Evolutionary conservation across 2,329 filamentous ascomycete species (phyloP).

Genomic region (Pseudocercospora pini-densiflorae): DNA sequence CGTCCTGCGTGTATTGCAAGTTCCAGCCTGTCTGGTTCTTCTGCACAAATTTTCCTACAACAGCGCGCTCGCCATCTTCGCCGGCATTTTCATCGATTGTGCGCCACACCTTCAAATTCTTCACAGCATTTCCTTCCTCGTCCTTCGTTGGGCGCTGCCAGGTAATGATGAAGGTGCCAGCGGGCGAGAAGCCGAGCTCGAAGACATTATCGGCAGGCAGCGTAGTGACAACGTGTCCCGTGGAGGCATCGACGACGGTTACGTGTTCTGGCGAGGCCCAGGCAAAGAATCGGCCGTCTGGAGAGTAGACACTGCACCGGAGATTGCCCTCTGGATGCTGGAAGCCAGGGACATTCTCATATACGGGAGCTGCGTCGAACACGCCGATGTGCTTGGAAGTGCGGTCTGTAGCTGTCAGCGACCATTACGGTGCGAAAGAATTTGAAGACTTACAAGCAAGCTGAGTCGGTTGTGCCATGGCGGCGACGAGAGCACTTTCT

Average conservation of each 20-base stretch:
- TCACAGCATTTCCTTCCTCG: slow-evolving; percentile 87
- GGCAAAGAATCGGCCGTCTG: slow-evolving; percentile 93
- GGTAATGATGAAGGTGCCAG: slow-evolving; percentile 90
- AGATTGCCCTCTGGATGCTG: slow-evolving; percentile 85
- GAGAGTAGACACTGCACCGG: slow-evolving; percentile 93
- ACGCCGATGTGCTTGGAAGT: slow-evolving; percentile 96
- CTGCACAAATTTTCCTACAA: slow-evolving; percentile 90
- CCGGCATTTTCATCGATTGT: slow-evolving; percentile 71
- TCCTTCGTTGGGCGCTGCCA: slow-evolving; percentile 96
- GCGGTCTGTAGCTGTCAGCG: slow-evolving; percentile 61
- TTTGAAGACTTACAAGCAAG: slow-evolving; percentile 71
- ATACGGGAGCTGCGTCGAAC: slow-evolving; percentile 87
- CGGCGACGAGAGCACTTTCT: slow-evolving; percentile 68
- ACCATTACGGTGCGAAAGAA: slow-evolving; percentile 17
- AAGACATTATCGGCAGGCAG: slow-evolving; percentile 84
- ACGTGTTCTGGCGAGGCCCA: slow-evolving; percentile 91
- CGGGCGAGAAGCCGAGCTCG: slow-evolving; percentile 92
- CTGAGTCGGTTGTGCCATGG: slow-evolving; percentile 92
- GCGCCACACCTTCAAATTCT: slow-evolving; percentile 97
- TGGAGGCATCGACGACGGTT: slow-evolving; percentile 79
- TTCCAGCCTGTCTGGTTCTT: slow-evolving; percentile 97
- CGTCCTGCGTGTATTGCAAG: slow-evolving; percentile 92
- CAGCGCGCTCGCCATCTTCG: slow-evolving; percentile 66
- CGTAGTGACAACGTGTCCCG: slow-evolving; percentile 73
- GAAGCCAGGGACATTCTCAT: slow-evolving; percentile 83